phyloP scores from a whole-genome alignment of 1,139 yeast species.

The Blastobotrys aristatus region DNA sequence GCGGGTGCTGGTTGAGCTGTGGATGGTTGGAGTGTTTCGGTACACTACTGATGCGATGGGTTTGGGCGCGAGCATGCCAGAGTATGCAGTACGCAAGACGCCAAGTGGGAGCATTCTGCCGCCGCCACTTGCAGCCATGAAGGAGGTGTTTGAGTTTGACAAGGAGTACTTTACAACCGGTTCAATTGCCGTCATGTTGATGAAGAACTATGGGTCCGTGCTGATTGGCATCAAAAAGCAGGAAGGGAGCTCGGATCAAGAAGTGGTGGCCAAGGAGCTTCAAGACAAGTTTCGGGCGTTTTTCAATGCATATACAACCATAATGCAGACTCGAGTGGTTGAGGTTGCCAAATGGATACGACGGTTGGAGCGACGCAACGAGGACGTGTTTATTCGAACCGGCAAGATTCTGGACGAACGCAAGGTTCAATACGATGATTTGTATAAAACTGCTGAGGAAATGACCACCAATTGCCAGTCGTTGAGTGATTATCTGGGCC shows the following conservation, averaged over 20 bases:
- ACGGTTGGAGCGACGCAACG: constrained; percentile 41
- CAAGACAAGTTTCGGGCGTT: constrained; percentile 34
- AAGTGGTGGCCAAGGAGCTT: constrained; percentile 22
- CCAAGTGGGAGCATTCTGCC: constrained; percentile 34
- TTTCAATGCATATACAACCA: constrained; percentile 46
- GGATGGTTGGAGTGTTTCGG: constrained; percentile 46
- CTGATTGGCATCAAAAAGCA: constrained; percentile 17
- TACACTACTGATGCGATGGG: constrained; percentile 20
- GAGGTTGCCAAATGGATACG: constrained; percentile 37
- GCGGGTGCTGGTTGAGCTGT: constrained; percentile 57
- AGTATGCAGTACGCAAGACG: constrained; percentile 35
- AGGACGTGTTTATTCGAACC: constrained; percentile 56
- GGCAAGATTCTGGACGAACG: constrained; percentile 59
- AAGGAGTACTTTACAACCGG: constrained; percentile 40
- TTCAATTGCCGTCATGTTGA: constrained; percentile 44
- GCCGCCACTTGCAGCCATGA: constrained; percentile 46
- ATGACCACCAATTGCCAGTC: constrained; percentile 43
- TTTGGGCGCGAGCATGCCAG: constrained; percentile 37
- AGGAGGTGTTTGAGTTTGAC: constrained; percentile 50
- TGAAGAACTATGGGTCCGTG: constrained; percentile 44
- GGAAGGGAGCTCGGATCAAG: constrained; percentile 19
- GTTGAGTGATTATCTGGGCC: constrained; percentile 42
- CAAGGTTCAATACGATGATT: constrained; percentile 40
- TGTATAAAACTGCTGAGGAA: constrained; percentile 40
- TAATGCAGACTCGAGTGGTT: constrained; percentile 40